Percentiles rank a stretch among this genome's conserved stretches.
These are phyloP conservation scores for Lodderomyces margitis DNA, from an alignment of 1,139 yeast species.

Conservation along the genomic window DNA sequence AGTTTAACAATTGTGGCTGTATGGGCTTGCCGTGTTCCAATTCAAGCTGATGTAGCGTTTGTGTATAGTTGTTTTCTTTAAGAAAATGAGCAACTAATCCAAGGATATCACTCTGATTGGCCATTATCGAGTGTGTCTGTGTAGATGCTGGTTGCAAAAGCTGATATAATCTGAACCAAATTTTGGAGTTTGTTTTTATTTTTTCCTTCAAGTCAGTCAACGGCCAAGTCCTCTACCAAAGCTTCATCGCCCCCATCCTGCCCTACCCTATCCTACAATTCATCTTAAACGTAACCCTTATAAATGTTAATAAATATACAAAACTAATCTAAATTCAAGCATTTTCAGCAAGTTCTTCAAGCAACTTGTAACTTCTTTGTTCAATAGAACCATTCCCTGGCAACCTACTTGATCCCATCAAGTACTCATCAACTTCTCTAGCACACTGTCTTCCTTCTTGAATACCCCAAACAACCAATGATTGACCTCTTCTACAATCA, in stretches of 20 bases:
- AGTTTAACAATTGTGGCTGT: conserved; percentile 15
- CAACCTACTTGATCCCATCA: conserved; percentile 76
- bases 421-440: conserved; percentile 78
- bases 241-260: no score
- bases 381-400: conserved; percentile 95
- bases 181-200: neutral
- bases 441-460: conserved; percentile 99
- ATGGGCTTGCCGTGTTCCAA: conserved; percentile 43
- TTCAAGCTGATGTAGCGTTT: conserved; percentile 50
- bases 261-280: neutral
- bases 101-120: neutral
- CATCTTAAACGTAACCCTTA: neutral
- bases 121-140: neutral
- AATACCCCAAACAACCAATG: conserved; percentile 98
- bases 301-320: no score
- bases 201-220: neutral
- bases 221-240: neutral
- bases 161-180: neutral
- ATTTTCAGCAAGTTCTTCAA: conserved; percentile 72
- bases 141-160: neutral
- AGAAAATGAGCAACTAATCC: conserved; percentile 56
- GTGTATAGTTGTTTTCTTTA: conserved; percentile 39
- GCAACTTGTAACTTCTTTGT: conserved; percentile 71
- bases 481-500: conserved; percentile 98
- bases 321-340: conserved; percentile 27